Percentiles rank a stretch among this genome's conserved stretches.
Evolutionary conservation across 495 filamentous ascomycete species (phyloP).

Genomic region (Penicillium angulare): DNA sequence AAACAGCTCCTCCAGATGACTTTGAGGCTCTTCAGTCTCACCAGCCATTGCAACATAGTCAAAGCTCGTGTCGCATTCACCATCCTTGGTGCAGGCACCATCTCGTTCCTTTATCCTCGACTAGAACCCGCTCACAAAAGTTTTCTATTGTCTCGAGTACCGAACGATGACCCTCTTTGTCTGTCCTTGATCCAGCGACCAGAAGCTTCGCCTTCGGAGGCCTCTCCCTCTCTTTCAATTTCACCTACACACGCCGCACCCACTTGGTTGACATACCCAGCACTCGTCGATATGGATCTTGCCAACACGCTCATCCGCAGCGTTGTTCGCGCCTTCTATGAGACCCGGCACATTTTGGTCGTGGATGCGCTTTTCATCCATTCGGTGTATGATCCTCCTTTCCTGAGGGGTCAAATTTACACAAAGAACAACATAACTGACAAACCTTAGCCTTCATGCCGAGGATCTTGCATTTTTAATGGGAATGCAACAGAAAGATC

Average conservation of each 20-base stretch:
- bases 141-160: neutral
- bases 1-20: slow-evolving; percentile 1
- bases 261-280: too few relatives aligned
- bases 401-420: neutral
- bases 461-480: slow-evolving; percentile 84
- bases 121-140: too few relatives aligned
- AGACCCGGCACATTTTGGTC: slow-evolving; percentile 82
- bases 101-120: neutral
- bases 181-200: neutral
- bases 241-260: neutral
- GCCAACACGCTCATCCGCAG: slow-evolving; percentile 85
- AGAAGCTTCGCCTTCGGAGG: slow-evolving; percentile 1
- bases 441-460: slow-evolving; percentile 63
- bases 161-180: neutral
- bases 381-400: slow-evolving; percentile 61
- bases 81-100: neutral
- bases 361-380: slow-evolving; percentile 92
- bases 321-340: slow-evolving; percentile 88
- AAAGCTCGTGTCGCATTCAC: slow-evolving; percentile 4
- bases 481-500: slow-evolving; percentile 81
- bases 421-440: slow-evolving; percentile 7
- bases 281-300: slow-evolving; percentile 63
- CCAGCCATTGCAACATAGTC: neutral
- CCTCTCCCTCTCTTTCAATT: neutral
- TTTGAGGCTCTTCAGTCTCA: neutral